Percentiles rank a stretch among this genome's conserved stretches.
These are phyloP conservation scores for Mycena galericulata DNA, from an alignment of 768 basidiomycete species.

Conservation along the genomic window DNA sequence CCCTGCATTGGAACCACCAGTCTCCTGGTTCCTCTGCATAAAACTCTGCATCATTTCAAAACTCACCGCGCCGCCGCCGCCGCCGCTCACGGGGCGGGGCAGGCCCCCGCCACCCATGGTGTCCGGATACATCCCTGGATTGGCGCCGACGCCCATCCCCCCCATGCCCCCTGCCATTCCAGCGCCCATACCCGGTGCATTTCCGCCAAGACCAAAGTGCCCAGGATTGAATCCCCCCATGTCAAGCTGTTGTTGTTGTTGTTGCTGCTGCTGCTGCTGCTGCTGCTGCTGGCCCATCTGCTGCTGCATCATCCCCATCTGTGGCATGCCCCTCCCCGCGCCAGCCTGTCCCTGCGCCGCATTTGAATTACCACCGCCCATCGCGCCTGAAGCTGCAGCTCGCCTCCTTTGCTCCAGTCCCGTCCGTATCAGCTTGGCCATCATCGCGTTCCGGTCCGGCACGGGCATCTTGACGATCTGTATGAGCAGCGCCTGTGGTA, in stretches of 20 bases:
- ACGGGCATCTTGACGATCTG: slow-evolving; percentile 12
- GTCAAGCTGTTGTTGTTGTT: slow-evolving; percentile 24
- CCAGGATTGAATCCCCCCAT: slow-evolving; percentile 28
- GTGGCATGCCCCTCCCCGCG: slow-evolving; percentile 23
- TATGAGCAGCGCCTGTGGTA: neutral
- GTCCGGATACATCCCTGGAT: slow-evolving; percentile 37
- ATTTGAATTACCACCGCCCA: too few species aligned
- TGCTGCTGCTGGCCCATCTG: slow-evolving; percentile 32
- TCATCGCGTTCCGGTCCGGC: neutral
- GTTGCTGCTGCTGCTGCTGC: slow-evolving; percentile 32
- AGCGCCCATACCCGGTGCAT: too few species aligned
- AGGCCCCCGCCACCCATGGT: slow-evolving; percentile 31
- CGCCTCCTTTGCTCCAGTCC: slow-evolving; percentile 18
- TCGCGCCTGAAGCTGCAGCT: neutral
- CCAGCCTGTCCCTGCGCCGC: too few species aligned
- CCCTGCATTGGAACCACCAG: slow-evolving; percentile 9
- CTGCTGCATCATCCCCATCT: slow-evolving; percentile 41
- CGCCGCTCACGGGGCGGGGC: slow-evolving; percentile 26
- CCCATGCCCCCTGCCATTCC: neutral
- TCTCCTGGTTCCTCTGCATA: slow-evolving; percentile 51
- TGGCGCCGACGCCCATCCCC: slow-evolving; percentile 1
- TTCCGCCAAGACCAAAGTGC: slow-evolving; percentile 23
- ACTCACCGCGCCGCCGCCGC: slow-evolving; percentile 45
- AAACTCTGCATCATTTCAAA: slow-evolving; percentile 59
- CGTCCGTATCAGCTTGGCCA: slow-evolving; percentile 15